Evolutionary conservation across 2,329 filamentous ascomycete species (phyloP).

Genomic region (Cercospora brassicicola): DNA sequence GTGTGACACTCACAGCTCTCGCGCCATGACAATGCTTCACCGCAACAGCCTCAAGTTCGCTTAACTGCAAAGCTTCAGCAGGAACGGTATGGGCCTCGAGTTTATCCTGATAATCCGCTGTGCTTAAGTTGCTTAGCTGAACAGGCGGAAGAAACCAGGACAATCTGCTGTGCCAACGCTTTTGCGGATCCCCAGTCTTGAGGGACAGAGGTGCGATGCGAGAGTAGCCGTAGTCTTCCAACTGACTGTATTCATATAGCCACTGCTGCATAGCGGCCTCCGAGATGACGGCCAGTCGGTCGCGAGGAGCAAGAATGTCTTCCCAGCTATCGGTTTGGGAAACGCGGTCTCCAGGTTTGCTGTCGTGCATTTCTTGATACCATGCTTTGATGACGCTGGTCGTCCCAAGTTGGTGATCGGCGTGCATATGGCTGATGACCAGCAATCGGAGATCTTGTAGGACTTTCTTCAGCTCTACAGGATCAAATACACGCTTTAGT

Average conservation of each 20-base stretch:
- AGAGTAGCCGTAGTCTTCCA: constrained; percentile 76
- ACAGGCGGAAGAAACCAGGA: constrained; percentile 38
- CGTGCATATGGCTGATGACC: constrained; percentile 94
- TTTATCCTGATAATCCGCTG: constrained; percentile 29
- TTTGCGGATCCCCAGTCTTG: constrained; percentile 32
- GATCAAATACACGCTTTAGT: constrained; percentile 69
- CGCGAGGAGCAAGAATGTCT: constrained; percentile 29
- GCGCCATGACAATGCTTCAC: constrained; percentile 81
- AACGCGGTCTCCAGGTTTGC: constrained; percentile 33
- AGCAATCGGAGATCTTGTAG: constrained; percentile 77
- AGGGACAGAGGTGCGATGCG: constrained; percentile 55
- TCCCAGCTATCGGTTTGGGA: constrained; percentile 21
- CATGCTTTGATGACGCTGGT: constrained; percentile 79
- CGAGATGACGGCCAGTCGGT: constrained; percentile 64
- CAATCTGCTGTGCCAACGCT: constrained; percentile 25
- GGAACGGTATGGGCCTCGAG: constrained; percentile 26
- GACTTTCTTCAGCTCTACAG: constrained; percentile 65
- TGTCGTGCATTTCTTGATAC: constrained; percentile 59
- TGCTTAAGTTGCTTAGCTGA: constrained; percentile 26
- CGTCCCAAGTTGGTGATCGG: constrained; percentile 90
- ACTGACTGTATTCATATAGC: constrained; percentile 73
- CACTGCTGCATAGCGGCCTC: constrained; percentile 71
- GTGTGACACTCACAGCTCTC: constrained; percentile 74
- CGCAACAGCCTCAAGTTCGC: constrained; percentile 62
- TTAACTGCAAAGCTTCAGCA: constrained; percentile 59